Base-by-base conservation (phyloP, 352 stramenopile species). In the Globisporangium perplexum region DNA sequence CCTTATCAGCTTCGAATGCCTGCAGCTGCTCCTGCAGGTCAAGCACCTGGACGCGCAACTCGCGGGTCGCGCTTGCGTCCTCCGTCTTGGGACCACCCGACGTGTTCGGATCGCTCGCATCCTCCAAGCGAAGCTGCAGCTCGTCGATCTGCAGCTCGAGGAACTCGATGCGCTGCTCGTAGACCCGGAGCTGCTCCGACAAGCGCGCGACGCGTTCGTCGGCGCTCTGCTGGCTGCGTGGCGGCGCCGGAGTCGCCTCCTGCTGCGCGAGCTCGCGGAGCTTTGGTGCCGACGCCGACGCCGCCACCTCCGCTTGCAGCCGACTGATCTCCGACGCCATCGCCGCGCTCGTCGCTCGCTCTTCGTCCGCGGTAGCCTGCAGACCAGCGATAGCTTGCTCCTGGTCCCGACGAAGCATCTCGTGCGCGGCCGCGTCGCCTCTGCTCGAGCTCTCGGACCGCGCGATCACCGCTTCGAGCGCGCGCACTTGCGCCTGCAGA, bases 11-110 rank as follows among this genome's bases (percentile, higher is more conserved):
- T 38, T 55, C 53, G 12, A 57, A 56, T 12, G 30, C 38, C 22
- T 65, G 46, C 17, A 65, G 28, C 33, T 61, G 45, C 8, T 65
- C 58, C 46, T 65, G 53, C 47, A 65, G 38, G n/a, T 65, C 53
- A 38, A 47, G 44, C n/a, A 66, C 47, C 38, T 58, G 59, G 6
- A 22, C n/a, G 15, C 55, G 55, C 39, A 66, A 33, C 17, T 58
- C 54, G 2, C 60, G 53, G 46, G 58, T 52, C 11, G 35, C 36
- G 4, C 20, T 33, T 5, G 48, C 38, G 18, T 7, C 30, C 17
- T 26, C 23, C 38, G 17, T 44, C 11, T 31, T 30, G 11, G 18
- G 39, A 17, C 7, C 3, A n/a, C 10, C 3, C 31, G 18, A n/a
- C n/a, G n/a, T n/a, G n/a, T n/a, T n/a, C n/a, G n/a, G n/a, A n/a